Base-by-base conservation (phyloP, 2,329 filamentous ascomycete species). In the Tolypocladium guangdongense region DNA sequence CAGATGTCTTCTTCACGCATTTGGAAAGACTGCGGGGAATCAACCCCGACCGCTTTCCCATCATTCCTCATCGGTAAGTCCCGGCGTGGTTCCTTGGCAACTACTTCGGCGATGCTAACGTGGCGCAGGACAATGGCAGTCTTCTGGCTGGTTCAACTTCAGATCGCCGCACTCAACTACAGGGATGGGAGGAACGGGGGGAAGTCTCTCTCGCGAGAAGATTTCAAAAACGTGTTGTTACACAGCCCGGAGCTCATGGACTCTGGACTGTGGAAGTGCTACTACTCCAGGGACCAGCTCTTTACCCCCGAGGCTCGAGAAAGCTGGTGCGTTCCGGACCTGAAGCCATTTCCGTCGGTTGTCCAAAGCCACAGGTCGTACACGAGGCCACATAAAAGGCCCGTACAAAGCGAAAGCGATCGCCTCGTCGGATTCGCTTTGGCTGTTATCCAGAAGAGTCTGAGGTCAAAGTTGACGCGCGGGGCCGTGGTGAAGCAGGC, bases 131-230 rank as follows among this genome's bases (percentile, higher is more conserved):
- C 64, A 1, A 65, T 70, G 63, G 69, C 68, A 0, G 55, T 64
- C 3, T 70, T 70, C 48, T 70, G 68, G 63, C 59, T 70, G 3
- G 57, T 66, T 22, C 64, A 66, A n/a, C 63, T 70, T 0, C 64
- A 66, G 18, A 51, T 64, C 3, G 63, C 68, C 1, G 59, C 66
- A 8, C 53, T 64, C 1, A 56, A 58, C 12, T 64, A 63, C 49
- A 60, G 62, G 43, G 49, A 59, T 3, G 49, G 55, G 8, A 56
- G 1, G 24, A 50, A 14, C 32, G 11, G 7, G 22, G 52, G 2
- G 30, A 36, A 2, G 50, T 55, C 2, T 58, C 59, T 62, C 2
- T 22, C 53, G 0, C 55, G 48, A 1, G 50, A 54, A 6, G 59
- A 57, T 27, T 69, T 67, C 14, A 57, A 58, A 3, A 35, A 57